phyloP scores from a whole-genome alignment of 441 rosid species.

The Erysimum cheiri region DNA sequence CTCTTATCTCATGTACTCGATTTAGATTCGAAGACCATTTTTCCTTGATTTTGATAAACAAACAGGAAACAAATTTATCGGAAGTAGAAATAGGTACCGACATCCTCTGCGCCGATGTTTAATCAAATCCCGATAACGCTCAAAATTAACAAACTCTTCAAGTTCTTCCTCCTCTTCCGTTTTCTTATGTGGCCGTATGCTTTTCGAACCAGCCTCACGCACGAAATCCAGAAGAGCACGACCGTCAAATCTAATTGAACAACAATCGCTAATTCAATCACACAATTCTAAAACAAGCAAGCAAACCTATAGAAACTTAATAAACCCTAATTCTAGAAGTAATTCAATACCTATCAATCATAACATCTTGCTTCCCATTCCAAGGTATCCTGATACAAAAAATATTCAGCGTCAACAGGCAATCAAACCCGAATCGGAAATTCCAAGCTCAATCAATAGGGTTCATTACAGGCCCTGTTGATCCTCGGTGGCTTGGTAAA shows the following conservation, averaged over 20 bases:
- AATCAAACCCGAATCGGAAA: background rate
- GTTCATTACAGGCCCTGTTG: slow-evolving; percentile 81
- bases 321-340: background rate
- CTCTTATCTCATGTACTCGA: slow-evolving; percentile 36
- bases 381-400: slow-evolving; percentile 74
- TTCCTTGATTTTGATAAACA: slow-evolving; percentile 24
- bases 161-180: slow-evolving; percentile 92
- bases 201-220: slow-evolving; percentile 68
- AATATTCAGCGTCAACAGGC: background rate
- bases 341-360: slow-evolving; percentile 70
- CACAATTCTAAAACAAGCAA: background rate
- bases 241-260: slow-evolving; percentile 74
- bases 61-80: slow-evolving; percentile 20
- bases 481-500: slow-evolving; percentile 88
- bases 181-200: slow-evolving; percentile 55
- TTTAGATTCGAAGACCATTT: slow-evolving; percentile 22
- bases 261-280: slow-evolving; percentile 5
- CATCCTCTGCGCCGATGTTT: slow-evolving; percentile 99
- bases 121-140: slow-evolving; percentile 99
- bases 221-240: slow-evolving; percentile 97
- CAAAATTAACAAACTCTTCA: slow-evolving; percentile 99
- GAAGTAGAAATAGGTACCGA: slow-evolving; percentile 82
- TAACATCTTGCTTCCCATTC: slow-evolving; percentile 86
- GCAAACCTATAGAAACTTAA: background rate
- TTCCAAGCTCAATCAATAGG: background rate